Evolutionary conservation across 306 rosid species (phyloP), one percentile per base, ranked within the genome.

Genomic region (Sesbania bispinosa): DNA sequence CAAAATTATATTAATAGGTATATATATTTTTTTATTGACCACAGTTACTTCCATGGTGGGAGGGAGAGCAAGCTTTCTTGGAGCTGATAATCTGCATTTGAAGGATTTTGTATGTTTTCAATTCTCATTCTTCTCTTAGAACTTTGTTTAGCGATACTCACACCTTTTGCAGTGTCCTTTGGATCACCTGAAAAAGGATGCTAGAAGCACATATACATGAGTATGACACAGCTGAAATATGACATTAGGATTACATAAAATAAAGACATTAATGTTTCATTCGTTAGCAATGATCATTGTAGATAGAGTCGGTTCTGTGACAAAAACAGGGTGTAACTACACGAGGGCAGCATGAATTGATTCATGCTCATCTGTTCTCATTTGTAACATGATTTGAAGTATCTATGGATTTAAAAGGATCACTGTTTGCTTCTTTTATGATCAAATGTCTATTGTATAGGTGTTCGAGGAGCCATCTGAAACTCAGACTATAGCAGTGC

Each of bases 381-480:
- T 45, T 54, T 47, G 21, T 45, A 70, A 33, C 29, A 61, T 75
- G 67, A 13, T 57, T 20, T 27, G 38, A 35, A 66, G 47, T 21
- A 46, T 39, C 45, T 7, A 4, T 65, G 11, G 39, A 39, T 26
- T 52, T 5, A 62, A 45, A 38, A 20, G 68, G 27, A 11, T 15
- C 16, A 1, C 14, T 4, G 32, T 55, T 68, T 16, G n/a, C 10
- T 30, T 67, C 64, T 69, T 41, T 58, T 39, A 21, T 63, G 58
- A 61, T 30, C 68, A 41, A 69, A 50, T 39, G 33, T 64, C 26
- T 73, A 20, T 65, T 39, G 59, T 82, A 36, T 79, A 92, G 97
- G 85, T 75, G 77, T 57, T 83, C 53, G 89, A 86, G 75, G 96
- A 89, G 75, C 88, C 85, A 58, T 81, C 88, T 26, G 96, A 87